Evolutionary conservation across 805 yeast species (phyloP), one percentile per base, ranked within the genome.

Genomic region (Groenewaldozyma salmanticensis): DNA sequence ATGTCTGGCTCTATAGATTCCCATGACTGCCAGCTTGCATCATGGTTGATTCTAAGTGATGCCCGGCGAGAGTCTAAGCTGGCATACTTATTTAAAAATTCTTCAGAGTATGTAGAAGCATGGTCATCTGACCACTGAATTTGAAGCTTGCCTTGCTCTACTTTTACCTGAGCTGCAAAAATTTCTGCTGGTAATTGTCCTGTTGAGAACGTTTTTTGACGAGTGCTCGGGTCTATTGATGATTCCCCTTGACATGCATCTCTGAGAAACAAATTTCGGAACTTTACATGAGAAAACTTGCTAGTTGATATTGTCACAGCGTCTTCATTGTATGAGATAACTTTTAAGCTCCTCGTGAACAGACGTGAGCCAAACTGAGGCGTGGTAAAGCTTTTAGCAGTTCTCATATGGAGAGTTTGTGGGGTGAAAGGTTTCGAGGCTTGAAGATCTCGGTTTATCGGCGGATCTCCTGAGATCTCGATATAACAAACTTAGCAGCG

Each of bases 201-300:
- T 0, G 87, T 78, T n/a, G 81, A 71, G 58, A 79, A 77, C 21
- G 69, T 53, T 53, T 79, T 81, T 53, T 81, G 88, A 16, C 70
- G 69, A 0, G 83, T 70, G 20, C 58, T 53, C 2, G 65, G 61
- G 47, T 82, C 83, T 4, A 79, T 65, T 0, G 82, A 74, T 7
- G 51, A 52, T 1, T 61, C 47, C 11, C 73, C 60, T 3, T 57
- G 53, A 36, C 85, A 77, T 0, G 85, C 68, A 52, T 82, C 94
- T 52, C 90, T 67, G 16, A 83, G 62, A 49, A 82, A 80, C 17
- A 57, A 32, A 31, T 47, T 43, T 21, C 50, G 41, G 40, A 51
- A 57, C 19, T 31, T 37, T 4, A 49, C 50, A 15, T n/a, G n/a
- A n/a, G n/a, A n/a, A n/a, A n/a, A n/a, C n/a, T n/a, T n/a, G n/a